Conservation (phyloP, 1,284 basidiomycete genomes). For the Rhodotorula sp. region DNA sequence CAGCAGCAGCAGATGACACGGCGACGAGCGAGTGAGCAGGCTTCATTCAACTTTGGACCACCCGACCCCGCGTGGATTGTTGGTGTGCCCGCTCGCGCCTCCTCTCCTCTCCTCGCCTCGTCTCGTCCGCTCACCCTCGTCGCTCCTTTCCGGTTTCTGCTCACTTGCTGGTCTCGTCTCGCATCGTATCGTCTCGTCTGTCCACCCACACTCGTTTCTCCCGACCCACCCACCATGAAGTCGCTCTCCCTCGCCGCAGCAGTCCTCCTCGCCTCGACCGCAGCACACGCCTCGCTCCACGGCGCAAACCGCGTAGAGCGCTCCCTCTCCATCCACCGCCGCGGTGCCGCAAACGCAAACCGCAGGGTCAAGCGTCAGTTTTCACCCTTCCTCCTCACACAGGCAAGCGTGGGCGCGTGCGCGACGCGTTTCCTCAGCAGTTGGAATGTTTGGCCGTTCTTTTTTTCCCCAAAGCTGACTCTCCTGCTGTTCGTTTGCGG, state of each 20-base stretch:
- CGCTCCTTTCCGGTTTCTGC: not conserved
- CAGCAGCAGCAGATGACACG: too few relatives aligned
- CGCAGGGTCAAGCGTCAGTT: constrained; percentile 20
- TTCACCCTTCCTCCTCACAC: not conserved
- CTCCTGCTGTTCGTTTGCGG: too few relatives aligned
- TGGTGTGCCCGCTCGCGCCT: not conserved
- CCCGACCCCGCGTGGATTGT: not conserved
- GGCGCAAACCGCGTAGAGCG: not conserved
- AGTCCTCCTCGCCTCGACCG: constrained; percentile 12
- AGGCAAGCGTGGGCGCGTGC: not conserved
- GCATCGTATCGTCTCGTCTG: too few relatives aligned
- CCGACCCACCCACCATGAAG: not conserved
- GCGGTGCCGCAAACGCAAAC: constrained; percentile 3
- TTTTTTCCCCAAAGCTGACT: too few relatives aligned
- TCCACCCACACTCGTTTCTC: not conserved
- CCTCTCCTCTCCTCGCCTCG: not conserved
- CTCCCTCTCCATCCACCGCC: constrained; percentile 20
- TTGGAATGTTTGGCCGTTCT: too few relatives aligned
- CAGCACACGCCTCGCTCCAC: not conserved
- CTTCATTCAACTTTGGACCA: too few relatives aligned
- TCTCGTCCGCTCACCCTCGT: not conserved
- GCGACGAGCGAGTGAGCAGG: too few relatives aligned
- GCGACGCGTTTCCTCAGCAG: not conserved
- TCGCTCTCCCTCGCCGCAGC: constrained; percentile 4
- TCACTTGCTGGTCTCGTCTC: not conserved